phyloP scores from a whole-genome alignment of 306 rosid species.

The Lathyrus sativus region DNA sequence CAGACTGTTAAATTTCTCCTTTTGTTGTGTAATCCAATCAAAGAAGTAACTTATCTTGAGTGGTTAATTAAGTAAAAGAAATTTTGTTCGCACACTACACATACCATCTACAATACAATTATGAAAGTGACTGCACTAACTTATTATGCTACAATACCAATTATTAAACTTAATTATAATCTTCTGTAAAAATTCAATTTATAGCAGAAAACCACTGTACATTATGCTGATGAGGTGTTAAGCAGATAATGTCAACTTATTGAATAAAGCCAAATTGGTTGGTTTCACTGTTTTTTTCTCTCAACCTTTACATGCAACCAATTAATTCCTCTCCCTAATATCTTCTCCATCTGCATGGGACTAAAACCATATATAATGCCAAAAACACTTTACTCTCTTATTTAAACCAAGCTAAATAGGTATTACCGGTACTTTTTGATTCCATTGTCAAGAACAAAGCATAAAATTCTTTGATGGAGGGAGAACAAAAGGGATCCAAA shows the following conservation, averaged over 20 bases:
- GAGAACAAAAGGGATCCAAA: slow-evolving; percentile 33
- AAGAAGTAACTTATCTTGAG: slow-evolving; percentile 35
- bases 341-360: slow-evolving; percentile 53
- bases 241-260: slow-evolving; percentile 39
- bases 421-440: slow-evolving; percentile 47
- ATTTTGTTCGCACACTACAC: neutral
- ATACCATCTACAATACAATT: neutral
- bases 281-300: slow-evolving; percentile 44
- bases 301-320: slow-evolving; percentile 43
- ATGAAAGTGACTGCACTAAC: slow-evolving; percentile 39
- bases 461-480: slow-evolving; percentile 47
- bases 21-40: slow-evolving; percentile 36
- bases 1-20: slow-evolving; percentile 24
- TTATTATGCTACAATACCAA: slow-evolving; percentile 34
- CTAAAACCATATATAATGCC: slow-evolving; percentile 39
- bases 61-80: neutral
- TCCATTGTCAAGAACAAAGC: slow-evolving; percentile 43
- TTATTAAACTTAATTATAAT: slow-evolving; percentile 24
- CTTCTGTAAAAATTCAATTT: slow-evolving; percentile 26
- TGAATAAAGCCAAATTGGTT: slow-evolving; percentile 47
- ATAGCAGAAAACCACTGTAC: slow-evolving; percentile 36
- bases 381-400: slow-evolving; percentile 31
- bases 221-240: slow-evolving; percentile 41
- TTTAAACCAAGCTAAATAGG: slow-evolving; percentile 37
- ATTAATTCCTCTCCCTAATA: slow-evolving; percentile 36